These are phyloP conservation scores for Tylopilus subfusipes DNA, from an alignment of 768 basidiomycete species.

Conservation along the genomic window DNA sequence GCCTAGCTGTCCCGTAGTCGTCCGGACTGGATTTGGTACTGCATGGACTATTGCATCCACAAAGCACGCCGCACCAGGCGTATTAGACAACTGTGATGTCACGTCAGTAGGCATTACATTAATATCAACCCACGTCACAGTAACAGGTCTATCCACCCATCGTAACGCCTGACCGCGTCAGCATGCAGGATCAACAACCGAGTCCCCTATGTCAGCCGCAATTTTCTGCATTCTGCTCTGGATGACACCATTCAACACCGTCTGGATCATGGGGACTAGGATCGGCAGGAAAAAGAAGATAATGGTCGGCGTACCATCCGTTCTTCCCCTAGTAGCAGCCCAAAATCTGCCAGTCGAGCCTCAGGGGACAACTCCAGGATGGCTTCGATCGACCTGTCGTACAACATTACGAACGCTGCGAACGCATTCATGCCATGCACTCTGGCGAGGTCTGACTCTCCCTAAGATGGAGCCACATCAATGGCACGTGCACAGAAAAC, in stretches of 20 bases:
- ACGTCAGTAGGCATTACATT: constrained; percentile 30
- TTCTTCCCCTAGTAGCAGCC: constrained; percentile 44
- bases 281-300: constrained; percentile 1
- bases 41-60: constrained; percentile 21
- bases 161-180: constrained; percentile 11
- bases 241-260: constrained; percentile 36
- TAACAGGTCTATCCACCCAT: constrained; percentile 3
- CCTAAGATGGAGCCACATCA: constrained; percentile 37
- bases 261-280: constrained; percentile 23
- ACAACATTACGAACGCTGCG: constrained; percentile 62
- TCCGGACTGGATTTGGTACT: constrained; percentile 15
- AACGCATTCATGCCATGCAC: constrained; percentile 68
- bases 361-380: constrained; percentile 53
- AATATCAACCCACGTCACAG: constrained; percentile 20
- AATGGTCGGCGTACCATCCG: constrained; percentile 45
- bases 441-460: constrained; percentile 54
- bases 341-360: constrained; percentile 44
- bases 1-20: neutral
- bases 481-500: constrained; percentile 9
- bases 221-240: constrained; percentile 34
- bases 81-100: constrained; percentile 24
- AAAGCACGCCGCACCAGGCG: constrained; percentile 13
- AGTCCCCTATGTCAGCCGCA: constrained; percentile 9
- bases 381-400: constrained; percentile 48
- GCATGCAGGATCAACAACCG: constrained; percentile 10